Base-by-base conservation (phyloP, 2,329 filamentous ascomycete genomes). In the Xylaria arbuscula region DNA sequence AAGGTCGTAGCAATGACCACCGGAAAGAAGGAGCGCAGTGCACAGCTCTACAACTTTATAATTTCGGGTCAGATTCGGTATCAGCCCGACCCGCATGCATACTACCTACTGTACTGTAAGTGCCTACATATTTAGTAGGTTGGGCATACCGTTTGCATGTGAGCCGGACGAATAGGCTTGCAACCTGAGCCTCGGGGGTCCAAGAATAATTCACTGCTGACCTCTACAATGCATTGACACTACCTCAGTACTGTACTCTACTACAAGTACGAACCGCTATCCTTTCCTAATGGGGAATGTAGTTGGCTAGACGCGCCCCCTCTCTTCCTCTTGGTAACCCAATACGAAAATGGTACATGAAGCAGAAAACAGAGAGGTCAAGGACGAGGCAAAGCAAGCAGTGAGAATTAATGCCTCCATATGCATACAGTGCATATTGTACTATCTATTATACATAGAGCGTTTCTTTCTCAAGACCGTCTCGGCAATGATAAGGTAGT, bases 81-180 rank as follows among this genome's bases (percentile, higher is more conserved):
- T 32, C 40, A 42, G 51, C 42, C n/a, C 24, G 36, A 11, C 19
- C 34, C 47, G 34, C 51, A 47, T 57, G 34, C 40, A 38, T n/a
- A n/a, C n/a, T n/a, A n/a, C n/a, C n/a, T n/a, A n/a, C n/a, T n/a
- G n/a, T n/a, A n/a, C n/a, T n/a, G n/a, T n/a, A n/a, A n/a, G n/a
- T n/a, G n/a, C n/a, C n/a, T n/a, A n/a, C n/a, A n/a, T n/a, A n/a
- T n/a, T n/a, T n/a, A n/a, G n/a, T n/a, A n/a, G n/a, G 36, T 13
- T 45, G 7, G 40, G 40, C 17, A 45, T 3, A 7, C 28, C 24
- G 53, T 40, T 56, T 59, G 50, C 55, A 47, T 61, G 34, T 45
- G 57, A 51, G 48, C 64, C 56, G 15, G 34, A 50, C 68, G 47
- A 68, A 70, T 70, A 51, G 68, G 53, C 34, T 59, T 19, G 47